Evolutionary conservation across 179 eudicot genomes (phyloP), one percentile per base, ranked within the genome.

Genomic region (Amaranthus tricolor): DNA sequence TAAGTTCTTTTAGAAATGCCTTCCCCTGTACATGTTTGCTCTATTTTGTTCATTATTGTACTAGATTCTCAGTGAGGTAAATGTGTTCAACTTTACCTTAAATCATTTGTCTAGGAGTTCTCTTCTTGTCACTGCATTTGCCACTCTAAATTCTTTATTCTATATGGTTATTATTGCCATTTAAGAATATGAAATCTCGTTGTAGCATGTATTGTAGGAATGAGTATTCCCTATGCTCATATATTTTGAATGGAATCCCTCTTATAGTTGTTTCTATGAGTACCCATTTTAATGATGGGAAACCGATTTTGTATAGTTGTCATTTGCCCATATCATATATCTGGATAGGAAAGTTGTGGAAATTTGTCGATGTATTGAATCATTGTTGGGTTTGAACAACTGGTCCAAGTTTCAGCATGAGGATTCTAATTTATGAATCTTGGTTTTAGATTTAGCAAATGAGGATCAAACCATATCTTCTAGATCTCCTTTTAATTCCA

Each of bases 1-100:
- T 94, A 88, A 92, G 98, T 84, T 74, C 54, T 13, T 68, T 54
- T 52, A 68, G 73, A 51, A 5, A 19, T 49, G 7, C 40, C 2
- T 4, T 45, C 40, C 15, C 53, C 6, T 51, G 21, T 62, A 55
- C 21, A 11, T 14, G 68, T 69, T 74, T 40, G 16, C 53, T 44
- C 20, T 52, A 13, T 71, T 4, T 63, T 9, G 6, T 13, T 68
- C 6, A 20, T 52, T 19, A 21, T 9, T 17, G 52, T 17, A 66
- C 40, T 2, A 31, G 40, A 31, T 31, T 64, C 47, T 31, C 8
- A 31, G 15, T 40, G 67, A 15, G 11, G 5, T 40, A 19, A 9
- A 21, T 64, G 52, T 7, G 21, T 1, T 64, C 56, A 19, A 19
- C 19, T 20, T 13, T 72, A 5, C 43, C 53, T 71, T n/a, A 43